Percentiles rank a stretch among this genome's conserved stretches.
Evolutionary conservation across 805 yeast species (phyloP).

Genomic region (Ascoidea rubescens): DNA sequence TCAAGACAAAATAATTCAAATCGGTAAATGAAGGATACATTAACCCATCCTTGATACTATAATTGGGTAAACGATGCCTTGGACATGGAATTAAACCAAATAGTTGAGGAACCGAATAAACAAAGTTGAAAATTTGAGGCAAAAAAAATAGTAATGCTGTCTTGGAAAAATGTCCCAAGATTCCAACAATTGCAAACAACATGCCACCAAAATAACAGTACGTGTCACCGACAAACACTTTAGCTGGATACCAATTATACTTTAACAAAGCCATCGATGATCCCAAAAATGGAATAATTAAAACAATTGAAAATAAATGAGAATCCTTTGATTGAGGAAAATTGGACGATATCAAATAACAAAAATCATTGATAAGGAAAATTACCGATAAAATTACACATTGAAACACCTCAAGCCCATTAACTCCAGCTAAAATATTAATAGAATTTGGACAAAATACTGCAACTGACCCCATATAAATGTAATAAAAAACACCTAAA

Average conservation of each 20-base stretch:
- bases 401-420: slow-evolving; percentile 95
- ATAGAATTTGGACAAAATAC: slow-evolving; percentile 94
- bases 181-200: slow-evolving; percentile 97
- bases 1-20: slow-evolving; percentile 12
- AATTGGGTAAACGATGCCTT: slow-evolving; percentile 81
- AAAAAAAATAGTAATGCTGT: slow-evolving; percentile 74
- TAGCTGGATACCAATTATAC: slow-evolving; percentile 84
- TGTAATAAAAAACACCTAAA: slow-evolving; percentile 67
- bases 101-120: slow-evolving; percentile 87
- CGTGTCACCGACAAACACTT: slow-evolving; percentile 94
- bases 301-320: slow-evolving; percentile 67
- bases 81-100: slow-evolving; percentile 87
- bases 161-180: slow-evolving; percentile 90
- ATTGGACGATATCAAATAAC: slow-evolving; percentile 33
- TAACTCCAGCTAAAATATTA: slow-evolving; percentile 90
- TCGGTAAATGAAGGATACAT: slow-evolving; percentile 59
- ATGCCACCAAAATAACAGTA: slow-evolving; percentile 97
- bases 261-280: slow-evolving; percentile 64
- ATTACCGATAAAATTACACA: slow-evolving; percentile 63
- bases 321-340: slow-evolving; percentile 54
- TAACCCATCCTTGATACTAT: slow-evolving; percentile 51
- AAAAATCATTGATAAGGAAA: slow-evolving; percentile 65
- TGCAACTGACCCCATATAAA: slow-evolving; percentile 81
- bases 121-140: slow-evolving; percentile 84
- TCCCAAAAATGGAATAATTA: slow-evolving; percentile 78